Evolutionary conservation across 495 filamentous ascomycete genomes (phyloP).

Genomic region (Trichoderma erinaceum): DNA sequence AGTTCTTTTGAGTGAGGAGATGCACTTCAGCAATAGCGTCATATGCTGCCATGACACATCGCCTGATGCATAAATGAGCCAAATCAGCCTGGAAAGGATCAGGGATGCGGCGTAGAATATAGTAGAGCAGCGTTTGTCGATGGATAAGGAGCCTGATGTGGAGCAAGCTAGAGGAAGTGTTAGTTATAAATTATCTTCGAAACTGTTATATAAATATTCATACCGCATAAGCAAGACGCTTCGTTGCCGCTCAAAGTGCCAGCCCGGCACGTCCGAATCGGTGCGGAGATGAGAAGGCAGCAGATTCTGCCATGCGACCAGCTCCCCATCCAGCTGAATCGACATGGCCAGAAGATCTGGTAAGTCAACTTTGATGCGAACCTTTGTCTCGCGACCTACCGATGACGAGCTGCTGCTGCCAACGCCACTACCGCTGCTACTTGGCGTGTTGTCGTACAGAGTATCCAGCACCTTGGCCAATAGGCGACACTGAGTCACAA

Average conservation of each 20-base stretch:
- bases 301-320: constrained; percentile 10
- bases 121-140: constrained; percentile 17
- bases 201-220: not conserved
- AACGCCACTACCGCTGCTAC: not conserved
- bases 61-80: constrained; percentile 7
- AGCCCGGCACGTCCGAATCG: constrained; percentile 12
- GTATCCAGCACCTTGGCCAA: constrained; percentile 15
- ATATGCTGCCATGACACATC: constrained; percentile 16
- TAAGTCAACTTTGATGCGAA: constrained; percentile 10
- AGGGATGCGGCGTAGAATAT: constrained; percentile 16
- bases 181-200: too few species aligned
- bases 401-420: constrained; percentile 1
- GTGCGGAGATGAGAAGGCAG: constrained; percentile 16
- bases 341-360: constrained; percentile 17
- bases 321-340: constrained; percentile 16
- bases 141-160: constrained; percentile 17
- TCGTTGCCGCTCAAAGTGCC: constrained; percentile 17
- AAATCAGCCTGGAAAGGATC: constrained; percentile 17
- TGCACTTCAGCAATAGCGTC: constrained; percentile 14
- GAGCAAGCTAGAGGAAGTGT: not conserved
- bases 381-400: not conserved
- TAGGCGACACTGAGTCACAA: constrained; percentile 15
- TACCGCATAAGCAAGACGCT: constrained; percentile 17
- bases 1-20: not conserved
- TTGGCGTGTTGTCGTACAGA: constrained; percentile 13